Evolutionary conservation across 1,284 basidiomycete species (phyloP).

Genomic region (Puccinia triticina): DNA sequence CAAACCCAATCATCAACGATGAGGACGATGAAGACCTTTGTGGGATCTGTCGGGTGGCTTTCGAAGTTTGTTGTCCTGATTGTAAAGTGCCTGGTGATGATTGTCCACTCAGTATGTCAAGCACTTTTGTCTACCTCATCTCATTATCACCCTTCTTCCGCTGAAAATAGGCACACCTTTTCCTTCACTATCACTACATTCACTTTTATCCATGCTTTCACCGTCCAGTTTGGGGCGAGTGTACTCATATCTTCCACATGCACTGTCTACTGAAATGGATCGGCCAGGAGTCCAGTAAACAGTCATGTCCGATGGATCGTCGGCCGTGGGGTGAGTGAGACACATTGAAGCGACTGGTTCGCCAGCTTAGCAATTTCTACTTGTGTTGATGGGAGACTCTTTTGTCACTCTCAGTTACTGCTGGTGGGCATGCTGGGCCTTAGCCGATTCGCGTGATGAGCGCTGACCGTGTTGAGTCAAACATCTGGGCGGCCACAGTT

Average conservation of each 20-base stretch:
- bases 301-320: conserved; percentile 92
- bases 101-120: conserved; percentile 79
- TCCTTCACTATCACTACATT: conserved; percentile 5
- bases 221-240: conserved; percentile 84
- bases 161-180: background rate
- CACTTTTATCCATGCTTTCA: background rate
- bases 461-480: too few species aligned
- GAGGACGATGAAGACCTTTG: conserved; percentile 84
- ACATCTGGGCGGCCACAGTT: too few species aligned
- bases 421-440: conserved; percentile 8
- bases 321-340: conserved; percentile 77
- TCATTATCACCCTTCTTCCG: background rate
- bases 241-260: conserved; percentile 72
- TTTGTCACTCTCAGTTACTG: background rate
- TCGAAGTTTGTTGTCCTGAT: conserved; percentile 86
- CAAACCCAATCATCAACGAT: conserved; percentile 56
- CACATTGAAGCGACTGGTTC: background rate
- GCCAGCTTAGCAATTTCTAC: background rate
- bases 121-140: background rate
- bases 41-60: conserved; percentile 87
- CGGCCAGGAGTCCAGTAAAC: conserved; percentile 78
- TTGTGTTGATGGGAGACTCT: background rate
- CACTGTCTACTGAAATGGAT: conserved; percentile 89
- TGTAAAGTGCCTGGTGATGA: conserved; percentile 96
- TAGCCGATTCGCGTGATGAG: background rate